Conservation (phyloP, 345 rosid species). For the Clarkia xantiana region DNA sequence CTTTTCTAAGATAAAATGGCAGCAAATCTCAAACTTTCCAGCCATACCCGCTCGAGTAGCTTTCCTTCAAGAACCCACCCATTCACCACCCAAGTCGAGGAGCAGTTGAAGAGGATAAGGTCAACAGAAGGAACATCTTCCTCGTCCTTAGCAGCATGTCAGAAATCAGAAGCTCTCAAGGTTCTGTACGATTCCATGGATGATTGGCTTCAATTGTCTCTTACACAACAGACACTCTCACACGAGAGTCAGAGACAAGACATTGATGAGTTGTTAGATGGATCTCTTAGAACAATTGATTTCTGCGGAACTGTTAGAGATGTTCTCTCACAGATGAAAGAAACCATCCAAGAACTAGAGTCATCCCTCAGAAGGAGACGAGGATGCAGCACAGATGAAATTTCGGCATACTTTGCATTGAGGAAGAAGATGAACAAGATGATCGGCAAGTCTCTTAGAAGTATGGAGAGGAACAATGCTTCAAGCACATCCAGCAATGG, state of each 20-base stretch:
- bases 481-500: not conserved
- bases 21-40: conserved; percentile 9
- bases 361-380: conserved; percentile 4
- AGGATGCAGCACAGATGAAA: not conserved
- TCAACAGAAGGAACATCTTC: no score
- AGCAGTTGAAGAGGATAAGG: conserved; percentile 10
- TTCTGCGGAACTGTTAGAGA: conserved; percentile 5
- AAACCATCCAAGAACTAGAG: not conserved
- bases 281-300: conserved; percentile 15
- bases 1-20: not conserved
- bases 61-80: conserved; percentile 21
- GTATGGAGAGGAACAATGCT: not conserved
- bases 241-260: not conserved
- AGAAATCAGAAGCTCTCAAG: conserved; percentile 9
- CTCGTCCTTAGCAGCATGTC: no score
- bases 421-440: conserved; percentile 7
- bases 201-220: conserved; percentile 13
- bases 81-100: conserved; percentile 7
- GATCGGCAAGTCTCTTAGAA: not conserved
- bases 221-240: conserved; percentile 5
- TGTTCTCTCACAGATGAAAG: conserved; percentile 5
- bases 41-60: conserved; percentile 18
- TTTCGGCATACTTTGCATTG: conserved; percentile 1
- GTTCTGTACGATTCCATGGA: conserved; percentile 7
- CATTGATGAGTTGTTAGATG: conserved; percentile 7